A percentile compares a stretch with the other conserved stretches of the same genome.
phyloP scores from a whole-genome alignment of 371 early-diverging fungal species.

The Umbelopsis sp. region DNA sequence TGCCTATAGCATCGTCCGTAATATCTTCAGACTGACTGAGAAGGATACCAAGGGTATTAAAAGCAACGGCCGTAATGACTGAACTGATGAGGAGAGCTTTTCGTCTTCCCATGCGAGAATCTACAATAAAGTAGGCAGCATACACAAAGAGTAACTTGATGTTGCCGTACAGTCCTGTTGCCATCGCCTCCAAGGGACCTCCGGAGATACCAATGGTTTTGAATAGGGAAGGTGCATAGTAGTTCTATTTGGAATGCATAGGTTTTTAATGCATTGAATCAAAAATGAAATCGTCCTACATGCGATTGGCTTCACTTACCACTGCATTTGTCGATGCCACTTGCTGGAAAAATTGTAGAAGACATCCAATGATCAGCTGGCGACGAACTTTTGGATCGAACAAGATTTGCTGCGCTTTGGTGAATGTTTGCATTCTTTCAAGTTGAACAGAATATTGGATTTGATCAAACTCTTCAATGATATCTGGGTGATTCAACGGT shows the following conservation, averaged over 20 bases:
- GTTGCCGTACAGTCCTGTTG: constrained; percentile 9
- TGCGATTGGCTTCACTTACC: constrained; percentile 14
- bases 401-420: constrained; percentile 5
- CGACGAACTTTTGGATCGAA: not conserved
- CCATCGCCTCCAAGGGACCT: not conserved
- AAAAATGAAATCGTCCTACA: not conserved
- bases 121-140: constrained; percentile 1
- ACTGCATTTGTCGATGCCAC: not conserved
- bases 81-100: not conserved
- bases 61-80: not conserved
- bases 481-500: constrained; percentile 8
- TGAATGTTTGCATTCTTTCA: not conserved
- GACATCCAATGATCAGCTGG: not conserved
- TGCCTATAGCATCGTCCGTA: not conserved
- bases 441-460: not conserved
- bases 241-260: constrained; percentile 18
- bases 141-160: not conserved
- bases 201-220: constrained; percentile 18
- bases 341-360: constrained; percentile 9
- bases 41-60: not conserved
- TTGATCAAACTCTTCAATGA: constrained; percentile 11
- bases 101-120: constrained; percentile 4
- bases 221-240: constrained; percentile 26
- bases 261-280: not conserved
- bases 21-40: not conserved